phyloP scores from a whole-genome alignment of 192 early-diverging fungal genomes.

The Coemansia erecta region DNA sequence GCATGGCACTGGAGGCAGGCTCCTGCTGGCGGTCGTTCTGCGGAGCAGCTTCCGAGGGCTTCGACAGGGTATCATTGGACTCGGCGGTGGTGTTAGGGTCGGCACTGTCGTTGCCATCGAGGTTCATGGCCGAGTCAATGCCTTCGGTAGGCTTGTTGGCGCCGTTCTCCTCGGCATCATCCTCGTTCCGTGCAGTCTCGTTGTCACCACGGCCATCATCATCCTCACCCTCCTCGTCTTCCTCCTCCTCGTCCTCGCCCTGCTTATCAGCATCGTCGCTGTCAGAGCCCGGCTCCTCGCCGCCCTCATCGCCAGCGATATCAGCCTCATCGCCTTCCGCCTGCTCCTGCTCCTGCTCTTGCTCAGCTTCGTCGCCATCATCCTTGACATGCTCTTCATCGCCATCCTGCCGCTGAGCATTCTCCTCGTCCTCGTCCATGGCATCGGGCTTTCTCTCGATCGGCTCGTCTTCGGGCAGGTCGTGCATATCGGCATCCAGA shows the following conservation, averaged over 20 bases:
- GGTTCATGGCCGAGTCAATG: conserved; percentile 57
- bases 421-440: conserved; percentile 44
- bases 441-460: conserved; percentile 44
- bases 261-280: conserved; percentile 16
- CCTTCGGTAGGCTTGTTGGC: conserved; percentile 59
- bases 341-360: conserved; percentile 46
- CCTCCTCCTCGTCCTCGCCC: conserved; percentile 37
- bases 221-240: conserved; percentile 44
- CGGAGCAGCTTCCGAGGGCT: conserved; percentile 22
- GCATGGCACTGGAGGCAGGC: conserved; percentile 12
- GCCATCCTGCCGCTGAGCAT: background rate
- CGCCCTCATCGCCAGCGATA: background rate
- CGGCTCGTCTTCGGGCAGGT: conserved; percentile 56
- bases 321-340: conserved; percentile 7
- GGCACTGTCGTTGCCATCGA: conserved; percentile 53
- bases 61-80: conserved; percentile 25
- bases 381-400: conserved; percentile 19
- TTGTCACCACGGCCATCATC: conserved; percentile 52
- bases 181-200: conserved; percentile 47
- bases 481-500: conserved; percentile 52
- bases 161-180: conserved; percentile 50
- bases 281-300: conserved; percentile 14
- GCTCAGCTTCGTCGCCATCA: conserved; percentile 14
- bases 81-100: conserved; percentile 37
- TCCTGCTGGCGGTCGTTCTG: conserved; percentile 40